Conservation (phyloP, 148 eudicot species). For the Drosera capensis region DNA sequence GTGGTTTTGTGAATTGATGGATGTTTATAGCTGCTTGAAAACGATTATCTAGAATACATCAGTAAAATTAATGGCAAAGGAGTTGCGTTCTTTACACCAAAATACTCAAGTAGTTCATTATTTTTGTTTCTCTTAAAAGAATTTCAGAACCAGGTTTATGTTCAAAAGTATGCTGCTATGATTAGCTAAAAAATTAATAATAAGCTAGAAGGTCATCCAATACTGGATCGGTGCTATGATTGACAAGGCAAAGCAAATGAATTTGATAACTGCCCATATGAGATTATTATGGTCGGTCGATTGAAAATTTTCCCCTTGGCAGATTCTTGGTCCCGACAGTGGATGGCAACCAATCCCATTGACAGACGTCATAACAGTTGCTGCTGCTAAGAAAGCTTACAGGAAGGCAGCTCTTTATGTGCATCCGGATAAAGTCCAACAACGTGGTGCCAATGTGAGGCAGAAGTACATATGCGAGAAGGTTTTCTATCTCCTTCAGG, state of each 20-base stretch:
- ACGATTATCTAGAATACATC: too few relatives aligned
- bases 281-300: not conserved
- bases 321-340: conserved; percentile 94
- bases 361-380: conserved; percentile 86
- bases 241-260: too few relatives aligned
- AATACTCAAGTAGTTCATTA: not conserved
- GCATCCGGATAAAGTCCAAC: conserved; percentile 98
- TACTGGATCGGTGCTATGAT: too few relatives aligned
- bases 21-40: too few relatives aligned
- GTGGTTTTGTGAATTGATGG: too few relatives aligned
- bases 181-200: not conserved
- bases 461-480: conserved; percentile 93
- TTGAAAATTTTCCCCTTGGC: conserved; percentile 8
- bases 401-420: conserved; percentile 95
- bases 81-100: not conserved
- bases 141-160: not conserved
- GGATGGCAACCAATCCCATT: conserved; percentile 95
- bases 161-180: not conserved
- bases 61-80: too few relatives aligned
- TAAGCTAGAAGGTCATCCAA: not conserved
- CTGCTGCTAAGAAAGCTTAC: conserved; percentile 86
- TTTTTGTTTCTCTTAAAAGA: not conserved
- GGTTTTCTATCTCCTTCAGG: conserved; percentile 98
- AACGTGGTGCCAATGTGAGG: conserved; percentile 83
- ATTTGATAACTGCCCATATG: too few relatives aligned